phyloP scores from a whole-genome alignment of 345 rosid species.

The Microcos paniculata region DNA sequence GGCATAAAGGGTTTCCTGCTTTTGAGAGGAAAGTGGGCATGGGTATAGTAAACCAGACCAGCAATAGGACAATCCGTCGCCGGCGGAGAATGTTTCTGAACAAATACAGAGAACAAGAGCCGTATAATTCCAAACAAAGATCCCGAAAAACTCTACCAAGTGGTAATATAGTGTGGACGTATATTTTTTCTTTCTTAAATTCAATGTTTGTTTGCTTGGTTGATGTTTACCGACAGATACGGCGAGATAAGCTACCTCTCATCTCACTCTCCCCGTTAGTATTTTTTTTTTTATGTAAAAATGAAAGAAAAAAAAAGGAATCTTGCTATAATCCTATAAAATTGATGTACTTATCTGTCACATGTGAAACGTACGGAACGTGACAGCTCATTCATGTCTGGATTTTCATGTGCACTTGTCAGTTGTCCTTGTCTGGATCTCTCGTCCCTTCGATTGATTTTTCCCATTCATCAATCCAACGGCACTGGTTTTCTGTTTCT shows the following conservation, averaged over 20 bases:
- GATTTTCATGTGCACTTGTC: not conserved
- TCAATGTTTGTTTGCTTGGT: not conserved
- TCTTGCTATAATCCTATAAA: too few relatives aligned
- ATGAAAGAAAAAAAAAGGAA: too few relatives aligned
- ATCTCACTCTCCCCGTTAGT: not conserved
- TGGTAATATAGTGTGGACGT: too few relatives aligned
- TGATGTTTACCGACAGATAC: not conserved
- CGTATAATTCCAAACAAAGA: not conserved
- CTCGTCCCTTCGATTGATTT: too few relatives aligned
- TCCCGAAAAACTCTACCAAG: not conserved
- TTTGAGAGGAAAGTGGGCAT: too few relatives aligned
- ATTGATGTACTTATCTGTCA: not conserved
- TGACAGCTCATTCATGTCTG: not conserved
- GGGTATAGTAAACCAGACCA: too few relatives aligned
- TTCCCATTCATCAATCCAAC: not conserved
- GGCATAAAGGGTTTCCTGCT: too few relatives aligned
- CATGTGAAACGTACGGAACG: conserved; percentile 11
- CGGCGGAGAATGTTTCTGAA: not conserved
- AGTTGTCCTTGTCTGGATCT: not conserved
- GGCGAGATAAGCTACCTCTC: conserved; percentile 20
- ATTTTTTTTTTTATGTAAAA: too few relatives aligned
- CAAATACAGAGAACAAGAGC: not conserved
- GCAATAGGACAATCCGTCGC: not conserved
- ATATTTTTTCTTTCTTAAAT: not conserved
- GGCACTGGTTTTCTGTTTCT: too few relatives aligned